Base-by-base conservation (phyloP, 371 early-diverging fungal species). In the Saksenaea vasiformis region DNA sequence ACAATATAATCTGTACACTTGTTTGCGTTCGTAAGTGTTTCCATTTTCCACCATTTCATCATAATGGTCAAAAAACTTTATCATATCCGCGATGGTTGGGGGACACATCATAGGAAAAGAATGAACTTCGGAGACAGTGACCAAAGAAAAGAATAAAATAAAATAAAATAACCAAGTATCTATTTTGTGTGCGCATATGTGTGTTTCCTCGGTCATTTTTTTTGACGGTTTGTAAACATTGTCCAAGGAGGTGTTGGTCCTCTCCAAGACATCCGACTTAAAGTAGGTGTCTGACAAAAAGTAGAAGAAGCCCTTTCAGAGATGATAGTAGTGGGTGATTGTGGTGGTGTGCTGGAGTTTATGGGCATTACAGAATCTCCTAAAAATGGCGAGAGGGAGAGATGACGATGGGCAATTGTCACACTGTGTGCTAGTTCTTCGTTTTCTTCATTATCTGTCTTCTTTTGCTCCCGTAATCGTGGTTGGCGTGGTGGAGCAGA, bases 1-100 rank as follows among this genome's bases (percentile, higher is more conserved):
- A 36, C 79, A 79, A 56, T 72, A 64, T 24, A 79, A 62, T 28
- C 75, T 61, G 36, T 72, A 79, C 13, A 79, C 79, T 61, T 72
- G 77, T 54, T 76, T 76, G 7, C 72, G 66, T 8, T 76, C 69
- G 37, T 72, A 76, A 13, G 70, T 74, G 43, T 63, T 66, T 1
- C 61, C 76, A 5, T 51, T 43, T 35, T 69, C 63, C 9, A 62
- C 57, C 65, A 78, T 68, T 1, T 22, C 19, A 22, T 47, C 51
- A 22, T 47, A 47, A 3, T 47, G 51, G 5, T 22, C 7, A 22
- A 47, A 47, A 47, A 47, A 47, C 10, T 22, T 22, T 22, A 47
- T n/a, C 0, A 22, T 22, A 3, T 47, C 51, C 22, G 17, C 51
- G 4, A 47, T 17, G 10, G 5, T 10, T 22, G 51, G 51, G 9